Percentiles rank a stretch among this genome's conserved stretches.
These are phyloP conservation scores for Vitis cinerea DNA, from an alignment of 164 flowering plant genomes.

Conservation along the genomic window DNA sequence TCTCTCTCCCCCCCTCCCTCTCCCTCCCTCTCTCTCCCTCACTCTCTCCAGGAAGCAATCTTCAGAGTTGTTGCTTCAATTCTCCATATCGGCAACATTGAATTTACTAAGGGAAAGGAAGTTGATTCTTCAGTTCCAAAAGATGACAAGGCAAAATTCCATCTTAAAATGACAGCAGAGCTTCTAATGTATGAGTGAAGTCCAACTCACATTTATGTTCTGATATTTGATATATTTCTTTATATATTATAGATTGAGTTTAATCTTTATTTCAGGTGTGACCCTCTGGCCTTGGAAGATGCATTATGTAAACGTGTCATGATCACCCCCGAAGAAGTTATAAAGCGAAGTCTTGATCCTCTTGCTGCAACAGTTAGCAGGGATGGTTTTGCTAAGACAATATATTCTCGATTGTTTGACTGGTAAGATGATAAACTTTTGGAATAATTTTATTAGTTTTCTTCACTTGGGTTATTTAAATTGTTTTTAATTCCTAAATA, in stretches of 20 bases:
- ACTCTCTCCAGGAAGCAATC: slow-evolving; percentile 53
- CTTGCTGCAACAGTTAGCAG: slow-evolving; percentile 49
- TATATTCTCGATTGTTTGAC: slow-evolving; percentile 58
- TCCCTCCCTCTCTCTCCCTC: slow-evolving; percentile 10
- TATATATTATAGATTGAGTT: not conserved
- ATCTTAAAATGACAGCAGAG: slow-evolving; percentile 50
- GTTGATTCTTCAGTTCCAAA: slow-evolving; percentile 61
- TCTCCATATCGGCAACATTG: slow-evolving; percentile 63
- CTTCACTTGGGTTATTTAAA: no score
- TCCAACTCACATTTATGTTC: not conserved
- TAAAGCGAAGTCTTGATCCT: slow-evolving; percentile 58
- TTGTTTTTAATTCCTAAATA: no score
- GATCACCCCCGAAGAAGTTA: slow-evolving; percentile 71
- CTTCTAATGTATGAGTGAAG: slow-evolving; percentile 49
- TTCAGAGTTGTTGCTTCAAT: slow-evolving; percentile 60
- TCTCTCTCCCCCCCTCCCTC: not conserved
- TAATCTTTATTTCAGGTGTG: slow-evolving; percentile 41
- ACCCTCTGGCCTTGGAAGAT: slow-evolving; percentile 47
- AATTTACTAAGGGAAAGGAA: slow-evolving; percentile 54
- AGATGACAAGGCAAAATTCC: slow-evolving; percentile 60
- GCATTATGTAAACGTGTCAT: slow-evolving; percentile 61
- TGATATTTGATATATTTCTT: not conserved
- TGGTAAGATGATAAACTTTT: slow-evolving; percentile 30
- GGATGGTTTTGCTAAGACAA: slow-evolving; percentile 63
- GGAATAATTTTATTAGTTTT: not conserved